A percentile compares a stretch with the other conserved stretches of the same genome.
phyloP scores from a whole-genome alignment of 2,329 filamentous ascomycete species.

The Ophioceras dolichostomum region DNA sequence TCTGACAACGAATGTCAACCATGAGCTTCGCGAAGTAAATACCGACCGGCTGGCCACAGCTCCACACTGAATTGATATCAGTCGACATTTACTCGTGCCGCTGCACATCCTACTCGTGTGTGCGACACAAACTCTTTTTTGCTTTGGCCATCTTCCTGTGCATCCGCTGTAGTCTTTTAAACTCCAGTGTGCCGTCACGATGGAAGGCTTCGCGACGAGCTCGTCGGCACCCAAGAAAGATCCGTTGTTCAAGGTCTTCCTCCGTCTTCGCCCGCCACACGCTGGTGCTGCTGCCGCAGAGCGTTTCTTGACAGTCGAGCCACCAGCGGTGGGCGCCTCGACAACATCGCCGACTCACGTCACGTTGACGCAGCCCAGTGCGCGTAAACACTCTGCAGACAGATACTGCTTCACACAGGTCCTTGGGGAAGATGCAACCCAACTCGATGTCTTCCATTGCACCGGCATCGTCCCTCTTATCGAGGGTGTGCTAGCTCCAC shows the following conservation, averaged over 20 bases:
- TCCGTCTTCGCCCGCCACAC: conserved; percentile 65
- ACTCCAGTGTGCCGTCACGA: too few species aligned
- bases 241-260: conserved; percentile 80
- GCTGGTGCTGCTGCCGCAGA: conserved; percentile 34
- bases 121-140: too few species aligned
- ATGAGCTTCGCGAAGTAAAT: too few species aligned
- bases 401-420: conserved; percentile 91
- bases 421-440: conserved; percentile 75
- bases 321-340: conserved; percentile 20
- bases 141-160: too few species aligned
- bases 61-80: too few species aligned
- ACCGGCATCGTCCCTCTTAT: conserved; percentile 65
- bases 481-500: conserved; percentile 64
- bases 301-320: conserved; percentile 70
- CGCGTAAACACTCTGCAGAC: conserved; percentile 76
- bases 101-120: too few species aligned
- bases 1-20: too few species aligned
- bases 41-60: too few species aligned
- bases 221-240: conserved; percentile 15
- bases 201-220: too few species aligned
- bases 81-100: too few species aligned
- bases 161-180: too few species aligned
- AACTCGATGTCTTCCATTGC: conserved; percentile 77
- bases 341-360: conserved; percentile 50
- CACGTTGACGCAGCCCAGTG: conserved; percentile 60